phyloP scores from a whole-genome alignment of 208 protist species.

The Strigomonas culicis region DNA sequence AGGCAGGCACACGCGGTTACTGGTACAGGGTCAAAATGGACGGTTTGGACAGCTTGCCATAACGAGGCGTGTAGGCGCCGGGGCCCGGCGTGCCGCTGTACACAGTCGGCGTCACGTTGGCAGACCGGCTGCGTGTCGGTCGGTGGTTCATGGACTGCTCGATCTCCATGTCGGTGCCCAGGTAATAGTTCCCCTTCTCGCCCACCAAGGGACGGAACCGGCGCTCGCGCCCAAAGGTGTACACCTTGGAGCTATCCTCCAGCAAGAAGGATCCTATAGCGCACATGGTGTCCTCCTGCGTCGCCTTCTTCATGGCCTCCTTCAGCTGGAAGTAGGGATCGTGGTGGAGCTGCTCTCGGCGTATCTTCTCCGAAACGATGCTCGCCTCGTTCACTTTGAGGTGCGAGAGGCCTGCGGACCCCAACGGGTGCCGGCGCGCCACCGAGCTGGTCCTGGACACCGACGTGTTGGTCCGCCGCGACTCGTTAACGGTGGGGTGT shows the following conservation, averaged over 20 bases:
- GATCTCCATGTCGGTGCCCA: constrained; percentile 40
- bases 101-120: background rate
- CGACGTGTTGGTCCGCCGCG: too few relatives aligned
- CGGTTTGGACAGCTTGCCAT: constrained; percentile 57
- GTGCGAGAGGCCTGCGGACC: too few relatives aligned
- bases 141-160: constrained; percentile 28
- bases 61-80: constrained; percentile 75
- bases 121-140: background rate
- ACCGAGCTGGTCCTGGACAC: too few relatives aligned
- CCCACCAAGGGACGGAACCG: constrained; percentile 59
- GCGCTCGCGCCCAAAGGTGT: constrained; percentile 63
- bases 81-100: constrained; percentile 48
- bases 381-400: background rate
- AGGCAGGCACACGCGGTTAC: too few relatives aligned
- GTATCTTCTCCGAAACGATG: constrained; percentile 34
- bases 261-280: constrained; percentile 56
- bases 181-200: constrained; percentile 43
- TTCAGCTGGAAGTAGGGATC: constrained; percentile 57
- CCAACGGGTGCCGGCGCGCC: too few relatives aligned
- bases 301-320: constrained; percentile 33
- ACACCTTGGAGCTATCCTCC: constrained; percentile 43
- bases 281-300: constrained; percentile 45
- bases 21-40: constrained; percentile 23
- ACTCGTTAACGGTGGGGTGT: too few relatives aligned
- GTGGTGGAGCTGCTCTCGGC: constrained; percentile 20